Percentiles rank a stretch among this genome's conserved stretches.
Conservation (phyloP, 1,284 basidiomycete genomes). For the Pseudozyma sp. region DNA sequence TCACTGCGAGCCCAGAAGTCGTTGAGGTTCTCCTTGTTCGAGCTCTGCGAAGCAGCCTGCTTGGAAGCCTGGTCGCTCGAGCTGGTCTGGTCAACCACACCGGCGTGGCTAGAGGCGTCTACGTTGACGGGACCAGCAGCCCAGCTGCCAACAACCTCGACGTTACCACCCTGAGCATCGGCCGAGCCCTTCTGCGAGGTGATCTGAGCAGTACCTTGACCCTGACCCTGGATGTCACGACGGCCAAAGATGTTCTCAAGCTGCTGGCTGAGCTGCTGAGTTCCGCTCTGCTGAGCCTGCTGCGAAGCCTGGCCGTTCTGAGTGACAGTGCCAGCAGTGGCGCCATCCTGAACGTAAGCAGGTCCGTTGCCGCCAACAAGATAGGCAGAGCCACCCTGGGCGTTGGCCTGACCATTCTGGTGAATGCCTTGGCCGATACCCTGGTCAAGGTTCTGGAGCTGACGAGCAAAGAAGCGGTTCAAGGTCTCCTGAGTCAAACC, state of each 20-base stretch:
- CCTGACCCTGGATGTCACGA: constrained; percentile 32
- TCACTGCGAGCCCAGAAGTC: constrained; percentile 16
- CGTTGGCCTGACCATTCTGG: constrained; percentile 32
- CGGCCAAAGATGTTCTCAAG: constrained; percentile 31
- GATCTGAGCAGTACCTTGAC: constrained; percentile 26
- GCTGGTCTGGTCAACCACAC: constrained; percentile 26
- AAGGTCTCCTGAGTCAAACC: constrained; percentile 14
- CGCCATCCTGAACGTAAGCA: constrained; percentile 24
- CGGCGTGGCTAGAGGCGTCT: constrained; percentile 30
- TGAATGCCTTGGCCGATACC: constrained; percentile 39
- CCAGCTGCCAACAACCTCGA: constrained; percentile 23
- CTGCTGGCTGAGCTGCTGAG: constrained; percentile 26
- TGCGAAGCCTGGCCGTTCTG: constrained; percentile 32
- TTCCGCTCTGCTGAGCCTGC: constrained; percentile 38
- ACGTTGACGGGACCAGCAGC: constrained; percentile 22
- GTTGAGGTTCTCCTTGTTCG: constrained; percentile 18
- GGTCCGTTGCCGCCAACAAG: constrained; percentile 27
- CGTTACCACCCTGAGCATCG: constrained; percentile 26
- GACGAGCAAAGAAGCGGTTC: constrained; percentile 33
- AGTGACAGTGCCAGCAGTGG: constrained; percentile 24
- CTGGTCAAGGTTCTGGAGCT: constrained; percentile 28
- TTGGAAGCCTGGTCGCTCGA: constrained; percentile 21
- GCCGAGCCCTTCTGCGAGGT: constrained; percentile 31
- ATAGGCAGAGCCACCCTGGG: constrained; percentile 33
- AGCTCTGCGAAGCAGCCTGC: constrained; percentile 30